Percentiles rank a stretch among this genome's conserved stretches.
Evolutionary conservation across 2,329 filamentous ascomycete genomes (phyloP).

Genomic region (Trichoderma cornu-damae): DNA sequence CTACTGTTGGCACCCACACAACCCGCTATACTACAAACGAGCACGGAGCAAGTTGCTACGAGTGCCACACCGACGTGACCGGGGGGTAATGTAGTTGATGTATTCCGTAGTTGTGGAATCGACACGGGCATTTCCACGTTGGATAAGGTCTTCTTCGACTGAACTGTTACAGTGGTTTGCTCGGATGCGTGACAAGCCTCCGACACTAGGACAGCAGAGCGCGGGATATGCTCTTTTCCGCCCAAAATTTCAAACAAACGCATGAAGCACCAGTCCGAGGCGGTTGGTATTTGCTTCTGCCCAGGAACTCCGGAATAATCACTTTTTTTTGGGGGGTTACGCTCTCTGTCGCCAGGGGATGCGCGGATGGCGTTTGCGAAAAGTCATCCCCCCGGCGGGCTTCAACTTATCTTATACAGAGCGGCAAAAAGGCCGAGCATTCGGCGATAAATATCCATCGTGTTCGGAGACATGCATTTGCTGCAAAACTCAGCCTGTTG

Average conservation of each 20-base stretch:
- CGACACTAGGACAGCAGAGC: not conserved
- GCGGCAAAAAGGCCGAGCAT: not conserved
- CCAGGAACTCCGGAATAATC: not conserved
- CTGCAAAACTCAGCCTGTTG: not conserved
- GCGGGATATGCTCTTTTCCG: not conserved
- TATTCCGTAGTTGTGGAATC: no score
- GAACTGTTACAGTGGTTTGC: not conserved
- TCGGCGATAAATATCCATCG: not conserved
- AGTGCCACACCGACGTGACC: slow-evolving; percentile 10
- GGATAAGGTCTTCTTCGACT: slow-evolving; percentile 18
- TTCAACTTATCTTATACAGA: not conserved
- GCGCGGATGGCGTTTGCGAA: no score
- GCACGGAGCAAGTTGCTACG: not conserved
- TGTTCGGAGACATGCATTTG: not conserved
- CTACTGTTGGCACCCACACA: slow-evolving; percentile 2
- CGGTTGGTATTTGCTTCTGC: not conserved
- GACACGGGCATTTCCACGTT: slow-evolving; percentile 7
- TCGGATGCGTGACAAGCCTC: slow-evolving; percentile 3
- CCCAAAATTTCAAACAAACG: not conserved
- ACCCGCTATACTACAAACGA: not conserved
- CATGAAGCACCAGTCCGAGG: not conserved
- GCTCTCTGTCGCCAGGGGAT: not conserved
- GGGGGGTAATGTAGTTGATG: no score
- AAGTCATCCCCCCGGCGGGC: not conserved
- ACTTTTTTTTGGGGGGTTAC: not conserved